A percentile compares a stretch with the other conserved stretches of the same genome.
These are phyloP conservation scores for Pseudotsuga menziesii DNA, from an alignment of 75 land plant species.

Conservation along the genomic window DNA sequence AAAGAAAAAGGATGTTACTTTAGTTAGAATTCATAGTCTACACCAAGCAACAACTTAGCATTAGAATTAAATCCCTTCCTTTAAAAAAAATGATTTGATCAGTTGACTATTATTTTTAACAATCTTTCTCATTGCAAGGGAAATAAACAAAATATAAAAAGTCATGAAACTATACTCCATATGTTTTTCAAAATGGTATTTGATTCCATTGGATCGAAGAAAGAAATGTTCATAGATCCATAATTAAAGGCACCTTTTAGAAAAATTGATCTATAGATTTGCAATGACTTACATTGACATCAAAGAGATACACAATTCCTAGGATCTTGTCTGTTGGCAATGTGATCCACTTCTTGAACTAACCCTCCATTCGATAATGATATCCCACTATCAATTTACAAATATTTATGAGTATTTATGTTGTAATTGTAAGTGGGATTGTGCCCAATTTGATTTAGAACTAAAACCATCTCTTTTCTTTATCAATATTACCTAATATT, in stretches of 20 bases:
- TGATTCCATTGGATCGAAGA: not conserved
- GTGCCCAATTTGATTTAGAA: too few relatives aligned
- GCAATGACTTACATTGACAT: conserved; percentile 4
- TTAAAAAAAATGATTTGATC: not conserved
- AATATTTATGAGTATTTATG: too few relatives aligned
- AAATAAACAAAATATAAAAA: not conserved
- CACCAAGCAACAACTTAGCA: conserved; percentile 4
- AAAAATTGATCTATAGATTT: not conserved
- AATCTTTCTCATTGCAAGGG: not conserved
- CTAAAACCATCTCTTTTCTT: too few relatives aligned
- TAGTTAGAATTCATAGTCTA: conserved; percentile 61
- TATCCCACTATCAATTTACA: conserved; percentile 7
- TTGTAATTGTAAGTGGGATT: too few relatives aligned
- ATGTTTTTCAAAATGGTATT: not conserved
- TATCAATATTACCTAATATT: too few relatives aligned
- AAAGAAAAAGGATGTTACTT: conserved; percentile 17
- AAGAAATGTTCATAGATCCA: not conserved
- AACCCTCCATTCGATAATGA: conserved; percentile 19
- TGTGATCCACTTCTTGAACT: conserved; percentile 23
- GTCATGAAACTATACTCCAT: not conserved
- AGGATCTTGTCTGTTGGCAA: conserved; percentile 25
- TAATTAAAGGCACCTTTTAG: not conserved
- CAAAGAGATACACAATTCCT: conserved; percentile 18
- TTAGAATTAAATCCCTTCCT: not conserved
- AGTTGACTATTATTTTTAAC: not conserved